phyloP scores from a whole-genome alignment of 164 flowering plant genomes.

The Berberis vulgaris region DNA sequence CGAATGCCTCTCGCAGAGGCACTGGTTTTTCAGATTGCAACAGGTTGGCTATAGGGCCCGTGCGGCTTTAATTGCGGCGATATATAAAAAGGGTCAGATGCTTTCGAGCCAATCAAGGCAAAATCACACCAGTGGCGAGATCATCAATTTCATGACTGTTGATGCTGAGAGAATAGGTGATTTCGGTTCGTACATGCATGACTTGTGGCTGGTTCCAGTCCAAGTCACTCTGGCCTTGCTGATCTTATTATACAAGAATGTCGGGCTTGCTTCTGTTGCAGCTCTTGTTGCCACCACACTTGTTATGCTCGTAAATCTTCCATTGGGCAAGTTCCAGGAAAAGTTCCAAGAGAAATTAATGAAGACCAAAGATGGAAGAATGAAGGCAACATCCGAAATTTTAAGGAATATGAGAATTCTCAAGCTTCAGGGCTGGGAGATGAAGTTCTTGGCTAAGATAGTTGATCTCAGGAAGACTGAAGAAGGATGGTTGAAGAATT shows the following conservation, averaged over 20 bases:
- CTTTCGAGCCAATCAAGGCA: conserved; percentile 15
- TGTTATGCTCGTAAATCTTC: conserved; percentile 37
- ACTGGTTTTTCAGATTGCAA: conserved; percentile 11
- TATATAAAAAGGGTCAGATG: conserved; percentile 10
- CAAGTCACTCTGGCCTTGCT: conserved; percentile 34
- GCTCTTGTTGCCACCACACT: conserved; percentile 26
- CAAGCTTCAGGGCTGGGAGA: conserved; percentile 59
- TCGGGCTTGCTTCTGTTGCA: conserved; percentile 29
- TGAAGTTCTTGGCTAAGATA: conserved; percentile 43
- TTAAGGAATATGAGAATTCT: conserved; percentile 51
- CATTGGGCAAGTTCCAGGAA: conserved; percentile 32
- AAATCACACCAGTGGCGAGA: conserved; percentile 38
- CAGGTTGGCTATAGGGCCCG: conserved; percentile 8
- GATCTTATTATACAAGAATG: conserved; percentile 30
- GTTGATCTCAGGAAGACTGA: conserved; percentile 29
- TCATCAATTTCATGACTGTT: conserved; percentile 43
- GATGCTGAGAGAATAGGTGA: conserved; percentile 42
- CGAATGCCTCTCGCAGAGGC: conserved; percentile 16
- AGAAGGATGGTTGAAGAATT: conserved; percentile 31
- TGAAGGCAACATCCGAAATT: conserved; percentile 45
- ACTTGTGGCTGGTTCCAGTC: conserved; percentile 31
- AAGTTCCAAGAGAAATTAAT: conserved; percentile 37
- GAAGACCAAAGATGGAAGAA: conserved; percentile 42
- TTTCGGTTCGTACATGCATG: conserved; percentile 37
- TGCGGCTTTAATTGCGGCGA: conserved; percentile 4